phyloP scores from a whole-genome alignment of 345 rosid genomes.

The Crucihimalaya himalaica region DNA sequence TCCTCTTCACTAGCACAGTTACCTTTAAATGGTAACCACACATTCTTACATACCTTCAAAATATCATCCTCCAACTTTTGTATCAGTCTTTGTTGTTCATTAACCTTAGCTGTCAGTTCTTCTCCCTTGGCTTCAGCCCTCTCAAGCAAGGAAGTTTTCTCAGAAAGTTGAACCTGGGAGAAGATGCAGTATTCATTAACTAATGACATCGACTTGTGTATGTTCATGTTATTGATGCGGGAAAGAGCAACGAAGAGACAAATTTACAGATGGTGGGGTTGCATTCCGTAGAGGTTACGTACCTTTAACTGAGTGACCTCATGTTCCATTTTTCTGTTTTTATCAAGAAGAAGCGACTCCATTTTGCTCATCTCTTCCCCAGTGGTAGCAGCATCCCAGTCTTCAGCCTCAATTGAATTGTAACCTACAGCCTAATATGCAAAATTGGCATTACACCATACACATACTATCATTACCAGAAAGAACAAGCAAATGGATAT shows the following conservation, averaged over 20 bases:
- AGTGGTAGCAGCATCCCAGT: slow-evolving; percentile 94
- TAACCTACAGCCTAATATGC: slow-evolving; percentile 83
- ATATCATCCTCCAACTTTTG: slow-evolving; percentile 98
- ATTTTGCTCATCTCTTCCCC: slow-evolving; percentile 98
- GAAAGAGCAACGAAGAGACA: slow-evolving; percentile 19
- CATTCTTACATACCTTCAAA: slow-evolving; percentile 59
- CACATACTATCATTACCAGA: slow-evolving; percentile 6
- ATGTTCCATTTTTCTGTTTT: slow-evolving; percentile 96
- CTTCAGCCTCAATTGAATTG: slow-evolving; percentile 98
- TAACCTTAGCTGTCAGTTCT: slow-evolving; percentile 70
- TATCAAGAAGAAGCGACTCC: slow-evolving; percentile 99
- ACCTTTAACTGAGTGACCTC: slow-evolving; percentile 94
- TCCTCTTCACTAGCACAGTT: slow-evolving; percentile 2
- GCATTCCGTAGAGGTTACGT: slow-evolving; percentile 19
- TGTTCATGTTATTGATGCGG: neutral
- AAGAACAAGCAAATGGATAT: slow-evolving; percentile 1
- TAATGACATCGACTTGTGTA: neutral
- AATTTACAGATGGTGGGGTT: slow-evolving; percentile 9
- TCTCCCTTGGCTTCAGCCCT: slow-evolving; percentile 68
- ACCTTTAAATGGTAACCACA: slow-evolving; percentile 10
- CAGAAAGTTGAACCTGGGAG: slow-evolving; percentile 79
- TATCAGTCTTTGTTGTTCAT: slow-evolving; percentile 80
- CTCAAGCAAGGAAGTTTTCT: slow-evolving; percentile 73
- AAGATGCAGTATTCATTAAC: slow-evolving; percentile 21
- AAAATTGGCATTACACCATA: slow-evolving; percentile 20